A percentile compares a stretch with the other conserved stretches of the same genome.
Evolutionary conservation across 1,139 yeast genomes (phyloP).

Genomic region (Scheffersomyces illinoinensis): DNA sequence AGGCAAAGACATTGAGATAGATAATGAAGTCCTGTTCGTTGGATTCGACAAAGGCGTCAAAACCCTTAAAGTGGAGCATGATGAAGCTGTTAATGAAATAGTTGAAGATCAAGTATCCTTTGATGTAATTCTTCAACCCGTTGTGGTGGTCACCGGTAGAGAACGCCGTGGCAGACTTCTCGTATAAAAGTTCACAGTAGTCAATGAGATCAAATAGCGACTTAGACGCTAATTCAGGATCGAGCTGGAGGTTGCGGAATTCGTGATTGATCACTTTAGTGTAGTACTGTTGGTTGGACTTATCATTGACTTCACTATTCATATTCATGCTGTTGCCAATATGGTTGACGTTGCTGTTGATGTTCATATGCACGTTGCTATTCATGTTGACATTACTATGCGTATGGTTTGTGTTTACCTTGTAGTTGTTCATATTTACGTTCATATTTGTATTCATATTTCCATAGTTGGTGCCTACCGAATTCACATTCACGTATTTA

Average conservation of each 20-base stretch:
- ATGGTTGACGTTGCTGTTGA: not conserved
- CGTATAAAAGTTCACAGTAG: slow-evolving; percentile 43
- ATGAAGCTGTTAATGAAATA: slow-evolving; percentile 47
- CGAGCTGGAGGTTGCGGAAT: slow-evolving; percentile 40
- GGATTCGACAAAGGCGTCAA: slow-evolving; percentile 41
- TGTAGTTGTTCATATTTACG: not conserved
- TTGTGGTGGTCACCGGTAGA: slow-evolving; percentile 4
- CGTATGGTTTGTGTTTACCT: not conserved
- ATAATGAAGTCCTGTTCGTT: slow-evolving; percentile 45
- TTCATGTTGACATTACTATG: not conserved
- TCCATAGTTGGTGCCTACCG: not conserved
- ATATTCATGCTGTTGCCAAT: not conserved
- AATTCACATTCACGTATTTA: not conserved
- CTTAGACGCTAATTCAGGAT: slow-evolving; percentile 28
- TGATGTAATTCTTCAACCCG: slow-evolving; percentile 30
- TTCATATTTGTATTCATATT: not conserved
- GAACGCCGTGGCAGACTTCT: slow-evolving; percentile 21
- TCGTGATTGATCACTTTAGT: slow-evolving; percentile 33
- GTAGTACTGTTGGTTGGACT: slow-evolving; percentile 16
- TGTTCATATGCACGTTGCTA: not conserved
- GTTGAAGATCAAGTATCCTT: slow-evolving; percentile 44
- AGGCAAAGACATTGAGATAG: slow-evolving; percentile 45
- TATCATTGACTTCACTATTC: not conserved
- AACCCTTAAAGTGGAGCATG: slow-evolving; percentile 47
- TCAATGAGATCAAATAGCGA: slow-evolving; percentile 48